These are phyloP conservation scores for Penicillium sp. DNA, from an alignment of 2,329 filamentous ascomycete species.

Conservation along the genomic window DNA sequence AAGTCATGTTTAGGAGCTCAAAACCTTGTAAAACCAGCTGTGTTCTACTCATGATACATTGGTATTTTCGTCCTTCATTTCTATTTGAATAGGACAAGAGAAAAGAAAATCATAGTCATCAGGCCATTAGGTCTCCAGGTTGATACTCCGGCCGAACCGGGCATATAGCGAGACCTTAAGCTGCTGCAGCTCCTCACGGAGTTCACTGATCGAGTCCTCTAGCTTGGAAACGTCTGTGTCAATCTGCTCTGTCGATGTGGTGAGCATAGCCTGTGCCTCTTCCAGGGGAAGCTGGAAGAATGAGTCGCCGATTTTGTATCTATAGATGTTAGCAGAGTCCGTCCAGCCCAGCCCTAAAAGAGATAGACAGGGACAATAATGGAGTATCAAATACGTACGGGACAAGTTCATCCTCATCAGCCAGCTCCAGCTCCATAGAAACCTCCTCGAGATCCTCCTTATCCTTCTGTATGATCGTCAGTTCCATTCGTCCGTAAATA, in stretches of 20 bases:
- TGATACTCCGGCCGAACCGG: slow-evolving; percentile 94
- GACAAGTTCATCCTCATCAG: slow-evolving; percentile 90
- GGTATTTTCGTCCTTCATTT: neutral
- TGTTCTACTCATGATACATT: neutral
- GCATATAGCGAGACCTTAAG: slow-evolving; percentile 93
- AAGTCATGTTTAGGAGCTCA: neutral
- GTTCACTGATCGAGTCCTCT: slow-evolving; percentile 71
- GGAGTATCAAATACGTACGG: slow-evolving; percentile 61
- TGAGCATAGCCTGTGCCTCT: slow-evolving; percentile 84
- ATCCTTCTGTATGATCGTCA: slow-evolving; percentile 69
- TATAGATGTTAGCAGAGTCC: slow-evolving; percentile 38
- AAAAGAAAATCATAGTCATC: neutral
- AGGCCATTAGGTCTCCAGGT: slow-evolving; percentile 73
- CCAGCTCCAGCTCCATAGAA: slow-evolving; percentile 84
- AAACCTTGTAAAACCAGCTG: neutral
- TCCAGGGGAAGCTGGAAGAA: slow-evolving; percentile 84
- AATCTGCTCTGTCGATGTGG: slow-evolving; percentile 67
- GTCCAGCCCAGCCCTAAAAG: too few species aligned
- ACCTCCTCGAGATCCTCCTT: slow-evolving; percentile 97
- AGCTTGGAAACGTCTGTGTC: slow-evolving; percentile 73
- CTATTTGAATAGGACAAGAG: neutral
- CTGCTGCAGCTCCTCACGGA: slow-evolving; percentile 83
- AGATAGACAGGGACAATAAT: too few species aligned
- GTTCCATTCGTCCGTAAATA: too few species aligned
- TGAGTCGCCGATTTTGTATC: slow-evolving; percentile 94